These are phyloP conservation scores for Saturnispora saitoi DNA, from an alignment of 805 yeast species.

Conservation along the genomic window DNA sequence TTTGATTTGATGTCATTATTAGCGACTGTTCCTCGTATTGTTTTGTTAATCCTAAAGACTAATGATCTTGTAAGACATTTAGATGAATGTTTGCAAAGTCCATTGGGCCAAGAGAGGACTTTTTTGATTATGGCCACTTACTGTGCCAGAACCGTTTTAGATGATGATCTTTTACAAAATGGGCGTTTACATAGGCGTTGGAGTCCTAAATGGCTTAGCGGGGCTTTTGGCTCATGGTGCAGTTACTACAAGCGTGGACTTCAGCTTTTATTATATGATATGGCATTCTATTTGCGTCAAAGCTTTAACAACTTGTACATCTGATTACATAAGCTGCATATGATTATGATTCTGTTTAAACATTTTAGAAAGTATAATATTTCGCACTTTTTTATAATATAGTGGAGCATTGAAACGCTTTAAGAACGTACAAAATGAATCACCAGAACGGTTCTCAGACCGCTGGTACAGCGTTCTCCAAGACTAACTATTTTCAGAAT, in stretches of 20 bases:
- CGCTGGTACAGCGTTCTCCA: not conserved
- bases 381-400: not conserved
- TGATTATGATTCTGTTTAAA: not conserved
- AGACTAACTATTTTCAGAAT: not conserved
- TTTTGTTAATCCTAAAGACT: slow-evolving; percentile 79
- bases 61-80: slow-evolving; percentile 86
- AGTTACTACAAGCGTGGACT: slow-evolving; percentile 25
- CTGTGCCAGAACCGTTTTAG: slow-evolving; percentile 73
- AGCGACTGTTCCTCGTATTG: slow-evolving; percentile 75
- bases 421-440: not conserved
- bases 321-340: not conserved
- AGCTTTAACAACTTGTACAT: slow-evolving; percentile 1
- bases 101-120: slow-evolving; percentile 80
- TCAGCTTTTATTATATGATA: slow-evolving; percentile 30
- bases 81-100: slow-evolving; percentile 75
- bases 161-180: slow-evolving; percentile 36
- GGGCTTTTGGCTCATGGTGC: slow-evolving; percentile 26
- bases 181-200: slow-evolving; percentile 12
- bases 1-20: slow-evolving; percentile 72
- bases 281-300: slow-evolving; percentile 14
- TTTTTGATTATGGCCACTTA: slow-evolving; percentile 84
- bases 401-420: not conserved
- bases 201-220: slow-evolving; percentile 20
- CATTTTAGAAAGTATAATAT: not conserved
- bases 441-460: slow-evolving; percentile 2